Percentiles rank a stretch among this genome's conserved stretches.
Conservation (phyloP, 192 early-diverging fungal genomes). For the Backusella psychrophila region DNA sequence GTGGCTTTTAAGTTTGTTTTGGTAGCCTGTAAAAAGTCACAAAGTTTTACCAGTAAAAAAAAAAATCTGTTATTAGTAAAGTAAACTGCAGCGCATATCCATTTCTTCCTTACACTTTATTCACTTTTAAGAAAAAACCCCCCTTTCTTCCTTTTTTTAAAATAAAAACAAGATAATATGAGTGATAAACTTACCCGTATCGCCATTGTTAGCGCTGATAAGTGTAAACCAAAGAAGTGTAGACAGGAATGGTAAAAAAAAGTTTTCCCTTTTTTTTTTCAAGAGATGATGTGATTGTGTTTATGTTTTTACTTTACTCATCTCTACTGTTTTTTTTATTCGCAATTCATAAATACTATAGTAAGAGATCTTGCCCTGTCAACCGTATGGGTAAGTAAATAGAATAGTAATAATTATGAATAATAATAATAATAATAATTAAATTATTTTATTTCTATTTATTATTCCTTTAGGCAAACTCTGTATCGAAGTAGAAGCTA, state of each 20-base stretch:
- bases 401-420: too few species aligned
- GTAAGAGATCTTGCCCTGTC: slow-evolving; percentile 93
- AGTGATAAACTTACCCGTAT: slow-evolving; percentile 88
- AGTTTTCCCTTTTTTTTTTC: background rate
- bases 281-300: background rate
- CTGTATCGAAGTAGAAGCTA: slow-evolving; percentile 87
- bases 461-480: slow-evolving; percentile 66
- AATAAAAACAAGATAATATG: slow-evolving; percentile 47
- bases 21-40: slow-evolving; percentile 1
- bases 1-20: background rate
- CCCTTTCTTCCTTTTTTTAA: slow-evolving; percentile 4
- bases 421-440: too few species aligned
- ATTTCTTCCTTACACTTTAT: slow-evolving; percentile 10
- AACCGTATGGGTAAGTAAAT: slow-evolving; percentile 86
- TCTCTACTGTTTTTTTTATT: background rate
- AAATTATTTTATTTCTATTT: background rate
- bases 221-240: slow-evolving; percentile 99
- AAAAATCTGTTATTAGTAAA: slow-evolving; percentile 9
- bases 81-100: background rate
- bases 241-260: slow-evolving; percentile 80
- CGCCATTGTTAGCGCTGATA: slow-evolving; percentile 92
- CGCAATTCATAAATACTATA: background rate
- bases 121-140: slow-evolving; percentile 6
- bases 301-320: background rate
- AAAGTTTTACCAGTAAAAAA: background rate